These are phyloP conservation scores for Syzygium malaccense DNA, from an alignment of 441 rosid genomes.

Conservation along the genomic window DNA sequence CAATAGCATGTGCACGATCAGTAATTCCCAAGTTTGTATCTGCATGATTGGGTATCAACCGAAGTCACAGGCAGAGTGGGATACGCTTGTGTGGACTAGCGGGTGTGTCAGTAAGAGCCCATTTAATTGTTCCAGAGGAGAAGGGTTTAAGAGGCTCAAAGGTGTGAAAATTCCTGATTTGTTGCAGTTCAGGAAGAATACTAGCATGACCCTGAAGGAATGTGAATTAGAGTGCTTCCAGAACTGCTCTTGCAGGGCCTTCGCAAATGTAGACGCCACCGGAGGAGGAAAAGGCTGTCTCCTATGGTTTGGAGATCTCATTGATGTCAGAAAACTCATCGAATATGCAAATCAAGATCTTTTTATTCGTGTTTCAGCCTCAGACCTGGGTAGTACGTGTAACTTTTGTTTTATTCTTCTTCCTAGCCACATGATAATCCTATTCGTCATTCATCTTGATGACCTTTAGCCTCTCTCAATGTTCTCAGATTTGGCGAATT, in stretches of 20 bases:
- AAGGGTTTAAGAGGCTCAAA: background rate
- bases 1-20: background rate
- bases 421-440: background rate
- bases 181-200: background rate
- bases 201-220: background rate
- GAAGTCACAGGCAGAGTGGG: background rate
- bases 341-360: background rate
- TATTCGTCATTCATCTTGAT: background rate
- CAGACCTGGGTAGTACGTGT: background rate
- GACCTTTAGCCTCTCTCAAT: background rate
- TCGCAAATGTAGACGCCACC: accelerated
- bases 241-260: background rate
- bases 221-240: background rate
- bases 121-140: background rate
- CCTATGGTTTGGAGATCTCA: background rate
- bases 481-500: background rate
- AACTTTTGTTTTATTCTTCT: background rate
- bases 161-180: background rate
- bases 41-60: background rate
- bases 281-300: background rate
- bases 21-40: background rate
- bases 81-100: background rate
- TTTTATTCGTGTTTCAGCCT: background rate
- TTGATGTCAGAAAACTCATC: background rate
- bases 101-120: background rate